Percentiles rank a stretch among this genome's conserved stretches.
phyloP scores from a whole-genome alignment of 805 yeast species.

The Komagataella phaffii region DNA sequence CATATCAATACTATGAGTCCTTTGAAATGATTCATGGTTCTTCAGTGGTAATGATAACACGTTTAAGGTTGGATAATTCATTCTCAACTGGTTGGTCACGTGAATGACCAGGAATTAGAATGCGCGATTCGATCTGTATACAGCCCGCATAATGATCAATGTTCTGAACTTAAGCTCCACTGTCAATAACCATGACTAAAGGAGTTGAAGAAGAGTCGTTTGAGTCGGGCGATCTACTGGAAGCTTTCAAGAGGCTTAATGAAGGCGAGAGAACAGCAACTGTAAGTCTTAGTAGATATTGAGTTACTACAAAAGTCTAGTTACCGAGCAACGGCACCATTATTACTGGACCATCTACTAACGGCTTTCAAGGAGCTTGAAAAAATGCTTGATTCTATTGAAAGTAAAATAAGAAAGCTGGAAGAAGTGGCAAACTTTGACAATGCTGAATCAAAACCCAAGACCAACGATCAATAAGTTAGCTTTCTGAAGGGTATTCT shows the following conservation, averaged over 20 bases:
- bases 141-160: neutral
- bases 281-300: conserved; percentile 14
- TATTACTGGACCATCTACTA: neutral
- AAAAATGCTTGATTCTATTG: conserved; percentile 49
- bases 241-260: conserved; percentile 43
- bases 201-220: neutral
- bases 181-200: neutral
- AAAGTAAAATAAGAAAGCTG: conserved; percentile 30
- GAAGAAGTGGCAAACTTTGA: neutral
- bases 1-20: neutral
- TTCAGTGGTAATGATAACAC: neutral
- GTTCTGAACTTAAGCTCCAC: neutral
- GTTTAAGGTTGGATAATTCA: conserved; percentile 1
- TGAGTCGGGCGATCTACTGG: conserved; percentile 26
- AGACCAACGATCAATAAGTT: neutral
- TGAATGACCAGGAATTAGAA: neutral
- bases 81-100: neutral
- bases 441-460: conserved; percentile 19
- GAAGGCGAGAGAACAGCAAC: conserved; percentile 59
- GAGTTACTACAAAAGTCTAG: neutral
- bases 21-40: neutral
- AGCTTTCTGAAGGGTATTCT: neutral
- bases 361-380: conserved; percentile 29
- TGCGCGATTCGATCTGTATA: neutral
- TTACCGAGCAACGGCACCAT: too few species aligned